These are phyloP conservation scores for Austroboletus sp. DNA, from an alignment of 1,284 basidiomycete species.

Conservation along the genomic window DNA sequence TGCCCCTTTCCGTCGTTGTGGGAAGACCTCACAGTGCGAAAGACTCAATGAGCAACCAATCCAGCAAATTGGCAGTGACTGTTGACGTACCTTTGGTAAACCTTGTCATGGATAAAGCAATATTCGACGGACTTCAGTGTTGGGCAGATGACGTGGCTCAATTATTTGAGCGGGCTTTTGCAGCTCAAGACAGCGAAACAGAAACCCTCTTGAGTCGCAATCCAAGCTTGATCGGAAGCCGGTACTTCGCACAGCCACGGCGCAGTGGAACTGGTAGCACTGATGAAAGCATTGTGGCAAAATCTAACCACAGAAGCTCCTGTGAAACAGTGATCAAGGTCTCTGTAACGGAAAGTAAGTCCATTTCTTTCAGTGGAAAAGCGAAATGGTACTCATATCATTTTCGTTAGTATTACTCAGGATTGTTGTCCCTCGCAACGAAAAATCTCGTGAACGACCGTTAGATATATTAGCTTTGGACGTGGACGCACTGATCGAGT, in stretches of 20 bases:
- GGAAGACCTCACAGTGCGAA: slow-evolving; percentile 12
- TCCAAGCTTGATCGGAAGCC: slow-evolving; percentile 74
- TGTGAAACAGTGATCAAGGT: slow-evolving; percentile 51
- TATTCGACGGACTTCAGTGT: slow-evolving; percentile 72
- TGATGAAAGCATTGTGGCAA: slow-evolving; percentile 28
- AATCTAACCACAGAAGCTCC: slow-evolving; percentile 21
- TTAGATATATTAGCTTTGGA: slow-evolving; percentile 60
- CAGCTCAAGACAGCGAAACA: slow-evolving; percentile 26
- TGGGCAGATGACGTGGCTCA: slow-evolving; percentile 80
- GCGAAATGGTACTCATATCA: not conserved
- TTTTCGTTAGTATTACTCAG: slow-evolving; percentile 37
- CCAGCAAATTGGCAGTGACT: slow-evolving; percentile 34
- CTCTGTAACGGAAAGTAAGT: slow-evolving; percentile 51
- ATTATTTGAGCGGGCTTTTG: slow-evolving; percentile 45
- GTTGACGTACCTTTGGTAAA: slow-evolving; percentile 63
- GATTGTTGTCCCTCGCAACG: slow-evolving; percentile 38
- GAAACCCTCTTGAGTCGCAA: slow-evolving; percentile 44
- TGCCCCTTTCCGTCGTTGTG: slow-evolving; percentile 23
- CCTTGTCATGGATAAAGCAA: slow-evolving; percentile 54
- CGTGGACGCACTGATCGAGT: slow-evolving; percentile 57
- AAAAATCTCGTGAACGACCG: slow-evolving; percentile 33
- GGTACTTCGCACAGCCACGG: slow-evolving; percentile 64
- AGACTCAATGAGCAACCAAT: slow-evolving; percentile 7
- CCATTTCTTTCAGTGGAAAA: not conserved
- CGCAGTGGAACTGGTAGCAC: slow-evolving; percentile 40